Conservation (phyloP, 2,329 filamentous ascomycete genomes). For the Penicillium sp. region DNA sequence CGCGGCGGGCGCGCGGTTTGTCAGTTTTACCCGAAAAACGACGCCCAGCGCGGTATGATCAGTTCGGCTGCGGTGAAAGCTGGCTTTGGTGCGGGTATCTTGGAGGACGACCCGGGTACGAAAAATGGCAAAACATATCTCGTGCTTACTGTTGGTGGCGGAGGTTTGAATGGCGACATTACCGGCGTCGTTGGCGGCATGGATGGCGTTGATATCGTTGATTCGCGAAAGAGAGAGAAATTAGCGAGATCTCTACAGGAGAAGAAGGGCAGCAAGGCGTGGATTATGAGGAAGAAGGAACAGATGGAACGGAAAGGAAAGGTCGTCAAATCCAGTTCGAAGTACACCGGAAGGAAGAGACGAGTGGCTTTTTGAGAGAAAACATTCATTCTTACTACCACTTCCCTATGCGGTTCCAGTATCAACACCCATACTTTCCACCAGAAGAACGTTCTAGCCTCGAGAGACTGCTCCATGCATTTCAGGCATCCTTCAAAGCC, state of each 20-base stretch:
- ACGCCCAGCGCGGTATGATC: conserved; percentile 87
- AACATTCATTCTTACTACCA: not conserved
- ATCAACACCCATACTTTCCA: not conserved
- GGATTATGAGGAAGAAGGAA: conserved; percentile 64
- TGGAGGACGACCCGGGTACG: conserved; percentile 93
- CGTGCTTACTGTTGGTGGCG: conserved; percentile 82
- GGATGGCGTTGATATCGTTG: conserved; percentile 80
- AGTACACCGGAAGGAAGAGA: conserved; percentile 90
- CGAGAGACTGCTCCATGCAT: not conserved
- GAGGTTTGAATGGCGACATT: conserved; percentile 66
- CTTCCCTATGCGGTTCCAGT: not conserved
- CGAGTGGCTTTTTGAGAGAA: conserved; percentile 66
- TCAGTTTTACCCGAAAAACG: conserved; percentile 98
- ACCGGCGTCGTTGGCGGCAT: conserved; percentile 85
- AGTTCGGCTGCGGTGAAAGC: conserved; percentile 84
- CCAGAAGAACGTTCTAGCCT: not conserved
- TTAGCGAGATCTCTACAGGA: conserved; percentile 41
- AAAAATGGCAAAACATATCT: conserved; percentile 97
- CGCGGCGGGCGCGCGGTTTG: conserved; percentile 87
- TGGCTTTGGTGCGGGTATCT: conserved; percentile 88
- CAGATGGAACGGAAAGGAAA: conserved; percentile 95
- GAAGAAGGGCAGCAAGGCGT: conserved; percentile 49
- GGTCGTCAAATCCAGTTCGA: conserved; percentile 85
- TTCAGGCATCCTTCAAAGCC: not conserved
- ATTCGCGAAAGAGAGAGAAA: conserved; percentile 56